These are phyloP conservation scores for Penicillium subrubescens DNA, from an alignment of 495 filamentous ascomycete species.

Conservation along the genomic window DNA sequence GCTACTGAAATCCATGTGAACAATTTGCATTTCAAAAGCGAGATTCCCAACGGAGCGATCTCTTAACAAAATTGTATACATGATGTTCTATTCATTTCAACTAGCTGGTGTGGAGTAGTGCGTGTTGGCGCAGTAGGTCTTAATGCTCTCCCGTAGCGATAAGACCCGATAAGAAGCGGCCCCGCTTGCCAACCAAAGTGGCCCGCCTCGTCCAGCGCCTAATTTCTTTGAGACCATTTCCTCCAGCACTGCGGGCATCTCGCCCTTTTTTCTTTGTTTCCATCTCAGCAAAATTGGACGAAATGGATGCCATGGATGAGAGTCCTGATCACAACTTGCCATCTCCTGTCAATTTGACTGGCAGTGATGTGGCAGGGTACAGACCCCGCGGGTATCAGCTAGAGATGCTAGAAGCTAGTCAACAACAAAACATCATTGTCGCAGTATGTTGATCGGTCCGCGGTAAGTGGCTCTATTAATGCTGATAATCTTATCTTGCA, in stretches of 20 bases:
- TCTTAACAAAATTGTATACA: no score
- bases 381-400: constrained; percentile 75
- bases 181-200: not conserved
- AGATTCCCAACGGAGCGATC: no score
- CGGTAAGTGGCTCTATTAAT: not conserved
- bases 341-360: not conserved
- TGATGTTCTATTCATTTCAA: no score
- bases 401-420: constrained; percentile 87
- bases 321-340: not conserved
- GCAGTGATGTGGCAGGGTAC: constrained; percentile 21
- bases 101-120: no score
- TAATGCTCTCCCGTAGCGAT: not conserved
- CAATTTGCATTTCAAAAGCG: no score
- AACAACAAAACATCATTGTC: constrained; percentile 81
- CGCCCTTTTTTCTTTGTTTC: not conserved
- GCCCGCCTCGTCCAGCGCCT: not conserved
- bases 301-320: constrained; percentile 15
- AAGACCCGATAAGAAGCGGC: not conserved
- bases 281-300: not conserved
- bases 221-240: not conserved
- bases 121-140: not conserved
- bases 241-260: not conserved
- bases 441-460: constrained; percentile 53
- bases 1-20: no score
- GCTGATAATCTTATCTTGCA: constrained; percentile 29